phyloP scores from a whole-genome alignment of 495 filamentous ascomycete species.

The Penicillium steckii region DNA sequence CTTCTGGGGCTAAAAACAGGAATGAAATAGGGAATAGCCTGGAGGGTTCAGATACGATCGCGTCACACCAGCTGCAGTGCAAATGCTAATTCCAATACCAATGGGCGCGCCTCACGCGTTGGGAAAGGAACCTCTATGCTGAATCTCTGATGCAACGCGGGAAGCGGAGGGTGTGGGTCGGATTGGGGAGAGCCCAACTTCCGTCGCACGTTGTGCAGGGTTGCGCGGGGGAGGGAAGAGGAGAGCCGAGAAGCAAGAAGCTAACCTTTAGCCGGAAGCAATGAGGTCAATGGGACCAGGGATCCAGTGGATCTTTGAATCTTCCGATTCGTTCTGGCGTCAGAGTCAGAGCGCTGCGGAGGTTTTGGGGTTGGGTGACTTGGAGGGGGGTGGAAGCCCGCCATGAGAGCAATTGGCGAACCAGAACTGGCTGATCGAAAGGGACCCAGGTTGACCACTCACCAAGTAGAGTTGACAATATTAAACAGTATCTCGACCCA shows the following conservation, averaged over 20 bases:
- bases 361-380: neutral
- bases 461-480: slow-evolving; percentile 19
- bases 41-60: slow-evolving; percentile 14
- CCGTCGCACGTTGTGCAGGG: slow-evolving; percentile 36
- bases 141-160: slow-evolving; percentile 36
- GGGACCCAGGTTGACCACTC: slow-evolving; percentile 21
- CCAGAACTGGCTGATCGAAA: slow-evolving; percentile 37
- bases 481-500: slow-evolving; percentile 3
- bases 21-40: slow-evolving; percentile 12
- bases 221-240: slow-evolving; percentile 10
- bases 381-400: slow-evolving; percentile 19
- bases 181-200: slow-evolving; percentile 27
- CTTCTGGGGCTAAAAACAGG: slow-evolving; percentile 14
- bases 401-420: slow-evolving; percentile 42
- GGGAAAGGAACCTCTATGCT: slow-evolving; percentile 14
- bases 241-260: slow-evolving; percentile 4
- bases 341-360: slow-evolving; percentile 21
- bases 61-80: slow-evolving; percentile 24
- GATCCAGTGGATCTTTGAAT: slow-evolving; percentile 9
- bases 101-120: slow-evolving; percentile 27
- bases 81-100: slow-evolving; percentile 36
- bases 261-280: slow-evolving; percentile 24
- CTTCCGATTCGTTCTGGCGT: slow-evolving; percentile 33
- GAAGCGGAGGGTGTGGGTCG: slow-evolving; percentile 39
- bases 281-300: slow-evolving; percentile 12